Evolutionary conservation across 163 green algal species (phyloP), one percentile per base, ranked within the genome.

Genomic region (Prototheca wickerhamii): DNA sequence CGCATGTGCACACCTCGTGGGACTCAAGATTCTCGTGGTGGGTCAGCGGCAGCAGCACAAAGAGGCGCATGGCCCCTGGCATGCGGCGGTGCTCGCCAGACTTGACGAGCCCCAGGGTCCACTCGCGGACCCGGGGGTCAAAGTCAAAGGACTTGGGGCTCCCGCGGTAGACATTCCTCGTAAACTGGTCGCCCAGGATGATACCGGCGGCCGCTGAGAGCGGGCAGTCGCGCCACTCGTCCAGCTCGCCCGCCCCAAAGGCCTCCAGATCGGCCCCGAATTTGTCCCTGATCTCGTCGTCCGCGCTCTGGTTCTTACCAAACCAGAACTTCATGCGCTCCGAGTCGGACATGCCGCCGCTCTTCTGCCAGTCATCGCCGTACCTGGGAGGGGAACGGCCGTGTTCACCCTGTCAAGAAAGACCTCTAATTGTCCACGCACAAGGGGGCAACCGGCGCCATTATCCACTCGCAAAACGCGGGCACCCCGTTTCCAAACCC

Each of bases 121-220:
- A 79, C 3, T 30, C 18, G 15, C 82, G 60, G 4, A 64, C 78
- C 44, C 70, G 59, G 37, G n/a, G 4, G 42, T 89, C 82, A 4
- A 73, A 46, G 7, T 57, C 34, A 34, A 80, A 89, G 43, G 83
- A 82, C 35, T 64, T 67, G 12, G 76, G 28, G 8, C 56, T 78
- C 37, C 68, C 72, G 21, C 83, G 69, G 61, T 73, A 79, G 0
- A 76, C 65, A 58, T 89, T 86, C 52, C 74, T 70, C 8, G 59
- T 74, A 30, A 90, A 77, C 65, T 90, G 84, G 63, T 90, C 84
- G n/a, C 75, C 76, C 2, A 89, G 44, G 6, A 90, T 65, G 50
- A 89, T 80, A 15, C 68, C 76, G 12, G 82, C 84, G 37, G 84
- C 20, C 6, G 20, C 18, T 25, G 46, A 18, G 0, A 54, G 46